Conservation (phyloP, 768 basidiomycete genomes). For the Hygrophorus russula region DNA sequence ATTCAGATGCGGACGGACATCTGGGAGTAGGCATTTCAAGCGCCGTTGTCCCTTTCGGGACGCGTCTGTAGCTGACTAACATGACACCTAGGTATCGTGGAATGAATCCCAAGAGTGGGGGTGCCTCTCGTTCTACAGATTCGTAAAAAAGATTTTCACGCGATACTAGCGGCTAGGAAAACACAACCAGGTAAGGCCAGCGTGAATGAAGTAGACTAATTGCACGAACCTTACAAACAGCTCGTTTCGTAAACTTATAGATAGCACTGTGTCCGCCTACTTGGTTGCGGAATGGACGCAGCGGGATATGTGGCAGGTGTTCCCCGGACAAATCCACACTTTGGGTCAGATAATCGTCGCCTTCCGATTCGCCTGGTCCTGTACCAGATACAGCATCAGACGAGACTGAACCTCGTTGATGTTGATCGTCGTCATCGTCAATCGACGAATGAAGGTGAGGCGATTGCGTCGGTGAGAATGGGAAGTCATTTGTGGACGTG, state of each 20-base stretch:
- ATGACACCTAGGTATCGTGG: constrained; percentile 99
- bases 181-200: constrained; percentile 14
- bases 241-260: constrained; percentile 94
- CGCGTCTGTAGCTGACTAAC: constrained; percentile 91
- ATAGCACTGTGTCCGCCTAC: constrained; percentile 97
- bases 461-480: background rate
- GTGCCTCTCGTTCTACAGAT: constrained; percentile 87
- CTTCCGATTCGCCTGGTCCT: background rate
- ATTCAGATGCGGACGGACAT: constrained; percentile 1
- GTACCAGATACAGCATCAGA: constrained; percentile 3
- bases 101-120: constrained; percentile 85
- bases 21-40: constrained; percentile 12
- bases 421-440: constrained; percentile 5
- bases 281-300: constrained; percentile 94
- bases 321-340: constrained; percentile 37
- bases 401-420: constrained; percentile 3
- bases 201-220: constrained; percentile 8
- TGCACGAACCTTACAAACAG: constrained; percentile 88
- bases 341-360: constrained; percentile 14
- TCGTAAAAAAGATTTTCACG: constrained; percentile 98
- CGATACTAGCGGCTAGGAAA: constrained; percentile 78
- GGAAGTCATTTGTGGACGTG: constrained; percentile 11
- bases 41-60: constrained; percentile 32
- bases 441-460: constrained; percentile 19
- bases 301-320: constrained; percentile 75